A percentile compares a stretch with the other conserved stretches of the same genome.
Evolutionary conservation across 2,329 filamentous ascomycete species (phyloP).

Genomic region (Colletotrichum chrysophilum): DNA sequence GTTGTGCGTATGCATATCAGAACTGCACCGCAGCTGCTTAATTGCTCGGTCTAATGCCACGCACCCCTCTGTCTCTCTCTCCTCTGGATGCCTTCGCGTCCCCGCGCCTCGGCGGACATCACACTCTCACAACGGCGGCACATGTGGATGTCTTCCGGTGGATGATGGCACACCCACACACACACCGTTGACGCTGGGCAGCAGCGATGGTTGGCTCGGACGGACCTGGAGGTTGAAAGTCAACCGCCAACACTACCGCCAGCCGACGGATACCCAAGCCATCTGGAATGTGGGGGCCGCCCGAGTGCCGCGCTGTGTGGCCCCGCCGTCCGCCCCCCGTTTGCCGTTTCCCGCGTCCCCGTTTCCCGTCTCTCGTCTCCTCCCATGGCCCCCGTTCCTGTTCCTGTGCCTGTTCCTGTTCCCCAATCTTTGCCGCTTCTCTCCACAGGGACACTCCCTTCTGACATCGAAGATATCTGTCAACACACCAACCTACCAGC

Average conservation of each 20-base stretch:
- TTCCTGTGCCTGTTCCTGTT: not conserved
- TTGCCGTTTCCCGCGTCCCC: not conserved
- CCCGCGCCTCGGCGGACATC: not conserved
- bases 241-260: not conserved
- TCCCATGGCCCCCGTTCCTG: not conserved
- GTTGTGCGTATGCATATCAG: not conserved
- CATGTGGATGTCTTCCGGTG: no score
- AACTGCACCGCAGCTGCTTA: not conserved
- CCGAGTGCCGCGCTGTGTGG: not conserved
- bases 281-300: not conserved
- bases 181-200: not conserved
- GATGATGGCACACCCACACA: not conserved
- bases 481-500: not conserved
- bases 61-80: not conserved
- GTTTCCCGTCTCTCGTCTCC: not conserved
- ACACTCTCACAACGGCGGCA: not conserved
- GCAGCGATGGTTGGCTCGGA: not conserved
- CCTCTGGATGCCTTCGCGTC: not conserved
- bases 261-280: not conserved
- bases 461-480: not conserved
- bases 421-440: not conserved
- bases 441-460: not conserved
- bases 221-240: not conserved
- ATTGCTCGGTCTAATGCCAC: not conserved
- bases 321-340: not conserved